Percentiles rank a stretch among this genome's conserved stretches.
These are phyloP conservation scores for Croton laevigatus DNA, from an alignment of 441 rosid genomes.

Conservation along the genomic window DNA sequence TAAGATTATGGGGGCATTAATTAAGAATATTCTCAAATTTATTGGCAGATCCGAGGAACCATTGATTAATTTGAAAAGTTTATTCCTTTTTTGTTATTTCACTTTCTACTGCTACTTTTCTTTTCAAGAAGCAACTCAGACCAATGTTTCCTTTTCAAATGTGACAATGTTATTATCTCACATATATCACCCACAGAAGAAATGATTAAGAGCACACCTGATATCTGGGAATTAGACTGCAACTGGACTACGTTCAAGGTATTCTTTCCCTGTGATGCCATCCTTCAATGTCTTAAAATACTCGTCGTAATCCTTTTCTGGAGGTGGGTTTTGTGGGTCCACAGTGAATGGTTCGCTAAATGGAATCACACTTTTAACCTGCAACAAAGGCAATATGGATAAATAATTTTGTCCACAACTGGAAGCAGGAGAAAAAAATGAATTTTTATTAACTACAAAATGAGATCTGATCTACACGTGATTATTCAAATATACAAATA, in stretches of 20 bases:
- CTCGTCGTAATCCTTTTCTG: slow-evolving; percentile 71
- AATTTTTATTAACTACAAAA: not conserved
- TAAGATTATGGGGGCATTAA: not conserved
- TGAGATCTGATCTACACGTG: not conserved
- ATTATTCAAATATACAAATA: not conserved
- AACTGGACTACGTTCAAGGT: slow-evolving; percentile 49
- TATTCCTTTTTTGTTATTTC: not conserved
- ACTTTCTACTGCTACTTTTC: not conserved
- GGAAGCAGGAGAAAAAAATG: not conserved
- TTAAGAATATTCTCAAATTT: not conserved
- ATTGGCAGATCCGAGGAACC: not conserved
- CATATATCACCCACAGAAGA: slow-evolving; percentile 4
- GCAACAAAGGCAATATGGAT: slow-evolving; percentile 21
- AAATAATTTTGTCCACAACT: slow-evolving; percentile 4
- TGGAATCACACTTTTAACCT: slow-evolving; percentile 86
- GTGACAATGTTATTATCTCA: not conserved
- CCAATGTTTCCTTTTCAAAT: not conserved
- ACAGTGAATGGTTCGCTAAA: slow-evolving; percentile 80
- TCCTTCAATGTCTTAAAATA: slow-evolving; percentile 69
- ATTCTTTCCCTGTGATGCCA: slow-evolving; percentile 79
- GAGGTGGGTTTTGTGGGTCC: slow-evolving; percentile 84
- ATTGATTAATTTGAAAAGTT: not conserved
- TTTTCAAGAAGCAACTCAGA: not conserved
- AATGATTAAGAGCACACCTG: slow-evolving; percentile 12
- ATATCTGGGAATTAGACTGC: slow-evolving; percentile 33